Evolutionary conservation across 1,139 yeast species (phyloP).

Genomic region (Yamadazyma buinensis): DNA sequence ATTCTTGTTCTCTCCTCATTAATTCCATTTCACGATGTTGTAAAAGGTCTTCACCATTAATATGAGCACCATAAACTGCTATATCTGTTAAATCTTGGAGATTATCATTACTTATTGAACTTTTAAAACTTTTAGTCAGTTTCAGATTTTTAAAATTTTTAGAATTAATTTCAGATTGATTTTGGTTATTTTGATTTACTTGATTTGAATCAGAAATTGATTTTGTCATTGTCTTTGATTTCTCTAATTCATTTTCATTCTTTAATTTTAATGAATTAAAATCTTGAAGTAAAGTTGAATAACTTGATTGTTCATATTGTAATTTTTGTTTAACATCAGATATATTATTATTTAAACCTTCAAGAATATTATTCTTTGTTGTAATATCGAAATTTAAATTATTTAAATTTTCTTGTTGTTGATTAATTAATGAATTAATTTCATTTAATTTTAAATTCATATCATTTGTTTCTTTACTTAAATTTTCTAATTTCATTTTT

Average conservation of each 20-base stretch:
- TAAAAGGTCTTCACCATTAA: conserved; percentile 23
- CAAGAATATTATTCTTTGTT: conserved; percentile 13
- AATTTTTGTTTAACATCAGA: conserved; percentile 15
- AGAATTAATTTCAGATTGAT: background rate
- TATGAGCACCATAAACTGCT: conserved; percentile 38
- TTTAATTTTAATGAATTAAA: conserved; percentile 19
- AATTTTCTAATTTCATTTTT: conserved; percentile 13
- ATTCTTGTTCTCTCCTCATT: conserved; percentile 41
- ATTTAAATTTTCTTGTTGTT: conserved; percentile 20
- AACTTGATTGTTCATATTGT: conserved; percentile 9
- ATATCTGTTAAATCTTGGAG: conserved; percentile 44
- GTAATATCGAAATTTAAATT: conserved; percentile 19
- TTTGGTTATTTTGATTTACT: background rate
- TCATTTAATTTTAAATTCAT: conserved; percentile 19
- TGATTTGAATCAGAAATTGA: background rate
- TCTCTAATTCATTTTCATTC: conserved; percentile 17
- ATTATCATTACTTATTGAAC: conserved; percentile 20
- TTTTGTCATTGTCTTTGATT: background rate
- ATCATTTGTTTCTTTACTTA: conserved; percentile 20
- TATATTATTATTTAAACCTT: conserved; percentile 14
- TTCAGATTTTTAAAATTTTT: background rate
- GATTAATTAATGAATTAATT: conserved; percentile 19
- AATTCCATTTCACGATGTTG: conserved; percentile 37
- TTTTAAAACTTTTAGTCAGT: conserved; percentile 7
- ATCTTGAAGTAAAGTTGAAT: conserved; percentile 20